Base-by-base conservation (phyloP, 805 yeast genomes). In the Zygosaccharomyces pseudorouxii region DNA sequence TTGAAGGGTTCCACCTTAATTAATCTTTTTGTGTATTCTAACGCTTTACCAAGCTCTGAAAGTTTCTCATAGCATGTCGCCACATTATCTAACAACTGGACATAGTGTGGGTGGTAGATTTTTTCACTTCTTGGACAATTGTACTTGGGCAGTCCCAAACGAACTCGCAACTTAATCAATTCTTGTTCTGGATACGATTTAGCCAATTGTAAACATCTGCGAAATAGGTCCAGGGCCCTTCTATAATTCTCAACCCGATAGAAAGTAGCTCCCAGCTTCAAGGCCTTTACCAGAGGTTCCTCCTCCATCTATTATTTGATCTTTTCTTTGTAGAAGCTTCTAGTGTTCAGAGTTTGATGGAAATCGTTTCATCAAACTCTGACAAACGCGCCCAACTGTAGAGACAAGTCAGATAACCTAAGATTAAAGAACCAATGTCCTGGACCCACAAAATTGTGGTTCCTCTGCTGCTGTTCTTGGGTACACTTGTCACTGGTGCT, bases 401-500 rank as follows among this genome's bases (percentile, higher is more conserved):
- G 20, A 9, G 11, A 33, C 11, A 33, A n/a, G 11, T 19, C 10
- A 28, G 11, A 27, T 4, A 12, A 29, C n/a, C n/a, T 16, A 28
- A 20, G 27, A 18, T 33, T 23, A 12, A 14, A 41, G 25, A 29
- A 41, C n/a, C 12, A 7, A 51, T 49, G 55, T 42, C 52, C 14
- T 38, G 43, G 36, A 44, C 56, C 25, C 28, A 41, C n/a, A 25
- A 54, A 2, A 12, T 51, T n/a, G 54, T 51, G 27, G 45, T 60
- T 37, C 45, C 57, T 7, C 40, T 55, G 23, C 62, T 57, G 10
- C 23, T 50, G n/a, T 47, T 54, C 35, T 48, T 58, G 40, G 59
- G 62, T 1, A 64, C 67, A 0, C 60, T 63, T 50, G 59, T 56
- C n/a, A 57, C 60, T 20, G 69, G 69, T 12, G 45, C 55, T 23